Base-by-base conservation (phyloP, 2,329 filamentous ascomycete species). In the Fusarium penzigii region DNA sequence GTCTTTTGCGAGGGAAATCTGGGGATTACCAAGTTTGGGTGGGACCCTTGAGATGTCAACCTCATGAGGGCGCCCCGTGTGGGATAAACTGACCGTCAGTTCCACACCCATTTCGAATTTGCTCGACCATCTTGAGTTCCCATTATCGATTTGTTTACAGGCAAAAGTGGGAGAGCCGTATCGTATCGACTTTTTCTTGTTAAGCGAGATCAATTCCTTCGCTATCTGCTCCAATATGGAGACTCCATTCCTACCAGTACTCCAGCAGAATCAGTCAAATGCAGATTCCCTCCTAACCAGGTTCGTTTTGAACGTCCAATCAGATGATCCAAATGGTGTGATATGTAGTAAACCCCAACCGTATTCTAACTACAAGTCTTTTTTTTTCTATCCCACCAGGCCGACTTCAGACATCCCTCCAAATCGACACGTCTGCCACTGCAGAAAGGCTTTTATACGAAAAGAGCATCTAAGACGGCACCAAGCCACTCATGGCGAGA, bases 391-490 rank as follows among this genome's bases (percentile, higher is more conserved):
- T 40, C 39, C 39, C 39, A 47, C 52, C 56, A 56, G 6, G 47
- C 41, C 29, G 56, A 55, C n/a, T 32, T 20, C 42, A 36, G 56
- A 59, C 5, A 57, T 42, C 12, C 34, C 52, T 6, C 20, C 55
- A 11, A 50, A 42, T 7, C 66, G 68, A n/a, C 68, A 70, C 62
- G 50, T 61, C 8, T 75, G 72, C 44, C 71, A 74, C 40, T 75
- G 72, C 49, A 72, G 72, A 12, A 73, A 71, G 54, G 66, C 66
- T 17, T 75, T 74, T 50, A 65, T 75, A 40, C 63, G 72, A 51
- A 75, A 74, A 46, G 72, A 75, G 51, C 72, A 75, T 40, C 58
- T 75, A 38, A 58, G 70, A 7, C 65, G 72, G 5, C 72, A 75
- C 54, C 69, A 75, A 56, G 72, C 72, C 5, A 72, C 70, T 3